These are phyloP conservation scores for Mycogone perniciosa DNA, from an alignment of 2,329 filamentous ascomycete genomes.

Conservation along the genomic window DNA sequence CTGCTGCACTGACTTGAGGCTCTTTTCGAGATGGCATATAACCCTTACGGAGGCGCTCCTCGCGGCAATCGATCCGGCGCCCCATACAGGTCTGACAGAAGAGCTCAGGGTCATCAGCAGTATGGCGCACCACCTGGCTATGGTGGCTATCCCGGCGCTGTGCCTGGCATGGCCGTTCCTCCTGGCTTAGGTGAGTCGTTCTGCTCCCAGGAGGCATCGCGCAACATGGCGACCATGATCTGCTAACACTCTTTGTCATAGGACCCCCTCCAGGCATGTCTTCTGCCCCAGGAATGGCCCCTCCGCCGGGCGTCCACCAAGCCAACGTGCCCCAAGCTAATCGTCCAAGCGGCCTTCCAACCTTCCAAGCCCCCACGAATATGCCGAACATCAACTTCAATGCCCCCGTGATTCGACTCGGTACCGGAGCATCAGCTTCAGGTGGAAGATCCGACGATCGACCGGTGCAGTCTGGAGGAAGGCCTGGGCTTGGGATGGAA, in stretches of 20 bases:
- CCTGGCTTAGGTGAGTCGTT: slow-evolving; percentile 69
- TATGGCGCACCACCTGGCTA: slow-evolving; percentile 74
- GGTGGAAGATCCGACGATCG: slow-evolving; percentile 35
- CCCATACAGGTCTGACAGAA: slow-evolving; percentile 15
- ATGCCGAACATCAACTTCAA: slow-evolving; percentile 99
- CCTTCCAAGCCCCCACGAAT: slow-evolving; percentile 83
- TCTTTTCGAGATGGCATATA: slow-evolving; percentile 46
- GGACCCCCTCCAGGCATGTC: slow-evolving; percentile 75
- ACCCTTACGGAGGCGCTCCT: slow-evolving; percentile 51
- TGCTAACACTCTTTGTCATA: slow-evolving; percentile 28
- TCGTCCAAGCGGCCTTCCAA: slow-evolving; percentile 73
- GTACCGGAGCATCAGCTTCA: slow-evolving; percentile 61
- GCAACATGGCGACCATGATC: slow-evolving; percentile 2
- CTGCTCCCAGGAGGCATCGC: neutral
- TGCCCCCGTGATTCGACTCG: slow-evolving; percentile 89
- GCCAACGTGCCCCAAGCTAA: slow-evolving; percentile 67
- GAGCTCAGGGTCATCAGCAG: slow-evolving; percentile 33
- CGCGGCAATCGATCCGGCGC: neutral
- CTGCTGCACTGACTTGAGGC: neutral
- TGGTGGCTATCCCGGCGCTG: slow-evolving; percentile 56
- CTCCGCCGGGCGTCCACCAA: slow-evolving; percentile 72
- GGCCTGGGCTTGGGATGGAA: slow-evolving; percentile 53
- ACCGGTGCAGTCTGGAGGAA: slow-evolving; percentile 28
- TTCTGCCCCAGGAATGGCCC: slow-evolving; percentile 71
- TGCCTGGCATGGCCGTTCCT: slow-evolving; percentile 67